Conservation (phyloP, 1,284 basidiomycete genomes). For the Cutaneotrichosporon cutaneum region DNA sequence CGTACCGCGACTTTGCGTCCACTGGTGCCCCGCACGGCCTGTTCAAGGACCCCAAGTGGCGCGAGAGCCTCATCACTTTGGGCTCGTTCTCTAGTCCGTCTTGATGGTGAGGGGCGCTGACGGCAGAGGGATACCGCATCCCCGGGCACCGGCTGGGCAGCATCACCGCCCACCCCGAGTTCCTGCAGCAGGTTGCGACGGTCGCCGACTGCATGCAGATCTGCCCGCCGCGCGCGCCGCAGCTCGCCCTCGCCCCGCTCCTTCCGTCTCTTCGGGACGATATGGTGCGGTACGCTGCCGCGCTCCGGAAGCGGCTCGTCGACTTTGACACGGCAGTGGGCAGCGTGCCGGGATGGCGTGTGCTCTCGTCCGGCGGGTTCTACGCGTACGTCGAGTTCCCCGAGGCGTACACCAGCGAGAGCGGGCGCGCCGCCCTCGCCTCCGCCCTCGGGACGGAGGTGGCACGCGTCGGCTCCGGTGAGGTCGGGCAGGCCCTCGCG, state of each 20-base stretch:
- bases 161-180: conserved; percentile 64
- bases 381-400: conserved; percentile 76
- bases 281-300: conserved; percentile 58
- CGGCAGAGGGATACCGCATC: conserved; percentile 74
- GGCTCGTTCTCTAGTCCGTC: conserved; percentile 64
- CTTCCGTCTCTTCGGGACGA: conserved; percentile 60
- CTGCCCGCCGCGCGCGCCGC: conserved; percentile 70
- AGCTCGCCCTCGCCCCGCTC: conserved; percentile 64
- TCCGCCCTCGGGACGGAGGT: conserved; percentile 59
- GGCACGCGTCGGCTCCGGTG: conserved; percentile 49
- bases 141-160: conserved; percentile 81
- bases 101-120: background rate
- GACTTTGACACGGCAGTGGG: conserved; percentile 58
- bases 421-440: conserved; percentile 61
- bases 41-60: conserved; percentile 59
- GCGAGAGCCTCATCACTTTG: conserved; percentile 65
- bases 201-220: conserved; percentile 75
- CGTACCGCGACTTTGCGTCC: conserved; percentile 81
- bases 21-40: conserved; percentile 39
- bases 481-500: conserved; percentile 64
- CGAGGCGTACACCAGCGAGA: conserved; percentile 62
- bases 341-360: conserved; percentile 60
- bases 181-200: conserved; percentile 62
- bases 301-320: conserved; percentile 61
- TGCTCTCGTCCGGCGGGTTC: conserved; percentile 68